Evolutionary conservation across 306 rosid species (phyloP).

Genomic region (Prunus campanulata): DNA sequence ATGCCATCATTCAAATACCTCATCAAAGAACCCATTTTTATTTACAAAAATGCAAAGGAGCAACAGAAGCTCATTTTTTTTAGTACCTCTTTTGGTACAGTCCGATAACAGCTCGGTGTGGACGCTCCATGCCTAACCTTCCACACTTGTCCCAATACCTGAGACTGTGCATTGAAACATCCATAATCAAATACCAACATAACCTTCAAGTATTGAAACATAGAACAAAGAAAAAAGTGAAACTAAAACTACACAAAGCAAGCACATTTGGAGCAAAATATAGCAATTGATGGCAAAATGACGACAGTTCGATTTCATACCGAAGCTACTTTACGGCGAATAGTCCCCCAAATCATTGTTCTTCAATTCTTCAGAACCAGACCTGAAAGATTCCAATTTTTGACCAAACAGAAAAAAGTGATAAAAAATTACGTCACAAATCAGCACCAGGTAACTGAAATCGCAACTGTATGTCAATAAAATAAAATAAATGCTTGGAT

Average conservation of each 20-base stretch:
- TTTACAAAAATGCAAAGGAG: neutral
- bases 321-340: conserved; percentile 46
- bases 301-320: conserved; percentile 10
- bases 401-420: neutral
- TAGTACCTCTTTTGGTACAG: conserved; percentile 25
- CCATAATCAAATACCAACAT: neutral
- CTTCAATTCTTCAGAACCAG: conserved; percentile 16
- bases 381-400: conserved; percentile 8
- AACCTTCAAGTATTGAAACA: neutral
- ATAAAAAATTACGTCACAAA: neutral
- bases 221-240: neutral
- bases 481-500: neutral
- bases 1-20: neutral
- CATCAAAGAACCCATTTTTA: neutral
- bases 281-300: neutral
- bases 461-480: neutral
- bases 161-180: conserved; percentile 22
- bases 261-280: neutral
- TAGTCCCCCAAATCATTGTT: conserved; percentile 45
- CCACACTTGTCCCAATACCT: conserved; percentile 30
- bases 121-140: conserved; percentile 22
- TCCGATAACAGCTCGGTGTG: conserved; percentile 9
- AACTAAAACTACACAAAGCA: conserved; percentile 6
- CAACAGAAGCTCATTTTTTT: neutral
- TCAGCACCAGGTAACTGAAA: neutral